Percentiles rank a stretch among this genome's conserved stretches.
Evolutionary conservation across 208 protist genomes (phyloP).

Genomic region (Wallacemonas sp.): DNA sequence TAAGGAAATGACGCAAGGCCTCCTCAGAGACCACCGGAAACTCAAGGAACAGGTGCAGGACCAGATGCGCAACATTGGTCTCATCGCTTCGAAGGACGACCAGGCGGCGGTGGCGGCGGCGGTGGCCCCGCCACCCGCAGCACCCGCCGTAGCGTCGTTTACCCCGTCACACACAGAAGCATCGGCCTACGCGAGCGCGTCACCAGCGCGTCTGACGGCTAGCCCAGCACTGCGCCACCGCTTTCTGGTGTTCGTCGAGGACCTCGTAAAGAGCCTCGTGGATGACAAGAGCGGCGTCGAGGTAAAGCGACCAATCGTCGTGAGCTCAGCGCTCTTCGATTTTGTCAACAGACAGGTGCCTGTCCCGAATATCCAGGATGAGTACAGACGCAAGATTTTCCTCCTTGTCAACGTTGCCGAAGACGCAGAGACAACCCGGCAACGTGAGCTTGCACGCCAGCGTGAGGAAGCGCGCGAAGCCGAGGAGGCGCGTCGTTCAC

Average conservation of each 20-base stretch:
- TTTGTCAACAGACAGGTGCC: conserved; percentile 78
- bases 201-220: conserved; percentile 22
- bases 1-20: conserved; percentile 68
- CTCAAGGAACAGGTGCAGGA: conserved; percentile 59
- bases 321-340: conserved; percentile 68
- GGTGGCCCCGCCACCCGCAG: neutral
- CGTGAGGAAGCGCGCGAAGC: neutral
- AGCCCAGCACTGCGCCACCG: conserved; percentile 60
- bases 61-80: conserved; percentile 42
- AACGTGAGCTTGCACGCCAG: conserved; percentile 10
- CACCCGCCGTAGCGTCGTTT: conserved; percentile 13
- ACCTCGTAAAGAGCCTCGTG: conserved; percentile 73
- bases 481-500: neutral
- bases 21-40: conserved; percentile 56
- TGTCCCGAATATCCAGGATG: conserved; percentile 89
- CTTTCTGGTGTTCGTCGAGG: conserved; percentile 79
- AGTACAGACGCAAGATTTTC: conserved; percentile 90
- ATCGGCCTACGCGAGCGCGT: neutral
- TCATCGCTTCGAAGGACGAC: neutral
- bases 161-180: neutral
- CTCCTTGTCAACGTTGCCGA: conserved; percentile 86
- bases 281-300: conserved; percentile 33
- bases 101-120: neutral
- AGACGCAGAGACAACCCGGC: conserved; percentile 39
- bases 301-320: conserved; percentile 51